Evolutionary conservation across 352 stramenopile species (phyloP).

Genomic region (Phytophthora meadii): DNA sequence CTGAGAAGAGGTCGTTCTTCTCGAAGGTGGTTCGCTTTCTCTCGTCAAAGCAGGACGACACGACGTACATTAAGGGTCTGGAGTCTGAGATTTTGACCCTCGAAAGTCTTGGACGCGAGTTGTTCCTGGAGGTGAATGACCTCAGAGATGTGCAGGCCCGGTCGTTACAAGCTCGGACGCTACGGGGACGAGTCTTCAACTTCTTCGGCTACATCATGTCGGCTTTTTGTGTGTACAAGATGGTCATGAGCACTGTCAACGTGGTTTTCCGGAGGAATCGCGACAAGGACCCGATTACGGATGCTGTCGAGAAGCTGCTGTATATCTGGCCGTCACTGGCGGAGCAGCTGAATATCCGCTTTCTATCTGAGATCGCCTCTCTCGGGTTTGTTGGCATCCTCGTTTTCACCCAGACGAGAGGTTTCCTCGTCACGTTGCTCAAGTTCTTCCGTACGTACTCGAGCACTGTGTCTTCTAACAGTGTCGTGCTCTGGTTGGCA

Average conservation of each 20-base stretch:
- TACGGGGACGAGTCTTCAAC: neutral
- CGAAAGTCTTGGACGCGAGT: constrained; percentile 74
- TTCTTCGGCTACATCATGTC: neutral
- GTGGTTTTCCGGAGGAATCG: constrained; percentile 80
- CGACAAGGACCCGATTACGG: constrained; percentile 84
- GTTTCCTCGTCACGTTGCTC: constrained; percentile 77
- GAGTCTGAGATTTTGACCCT: constrained; percentile 77
- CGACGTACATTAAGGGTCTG: constrained; percentile 71
- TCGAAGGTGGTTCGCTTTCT: constrained; percentile 43
- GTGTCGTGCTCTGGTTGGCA: constrained; percentile 82
- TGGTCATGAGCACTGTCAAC: constrained; percentile 89
- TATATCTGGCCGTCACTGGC: constrained; percentile 85
- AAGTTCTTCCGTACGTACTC: constrained; percentile 87
- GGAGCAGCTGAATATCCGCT: constrained; percentile 78
- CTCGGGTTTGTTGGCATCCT: constrained; percentile 82
- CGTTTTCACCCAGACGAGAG: constrained; percentile 84
- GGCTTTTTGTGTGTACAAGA: constrained; percentile 23
- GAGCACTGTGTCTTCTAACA: constrained; percentile 85
- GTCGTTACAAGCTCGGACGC: constrained; percentile 50
- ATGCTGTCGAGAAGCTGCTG: constrained; percentile 83
- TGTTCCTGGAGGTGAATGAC: constrained; percentile 88
- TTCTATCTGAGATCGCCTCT: constrained; percentile 84
- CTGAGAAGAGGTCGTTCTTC: constrained; percentile 39
- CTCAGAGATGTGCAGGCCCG: constrained; percentile 71
- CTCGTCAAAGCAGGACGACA: constrained; percentile 30